Conservation (phyloP, 495 filamentous ascomycete species). For the Podospora pseudopauciseta region DNA sequence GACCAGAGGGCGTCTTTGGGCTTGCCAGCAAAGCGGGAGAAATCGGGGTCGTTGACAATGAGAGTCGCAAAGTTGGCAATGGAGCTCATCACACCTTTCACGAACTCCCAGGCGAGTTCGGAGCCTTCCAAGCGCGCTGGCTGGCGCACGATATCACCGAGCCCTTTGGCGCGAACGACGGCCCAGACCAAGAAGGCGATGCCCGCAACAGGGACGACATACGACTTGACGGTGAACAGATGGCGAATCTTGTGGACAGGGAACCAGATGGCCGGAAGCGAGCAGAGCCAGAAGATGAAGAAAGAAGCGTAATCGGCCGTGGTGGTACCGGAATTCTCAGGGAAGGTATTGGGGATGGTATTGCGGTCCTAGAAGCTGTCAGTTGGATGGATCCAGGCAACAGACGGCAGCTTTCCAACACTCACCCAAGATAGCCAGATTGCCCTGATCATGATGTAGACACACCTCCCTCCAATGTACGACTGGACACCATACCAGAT, state of each 20-base stretch:
- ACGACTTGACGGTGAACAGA: constrained; percentile 88
- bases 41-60: constrained; percentile 84
- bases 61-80: constrained; percentile 93
- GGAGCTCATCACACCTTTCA: constrained; percentile 80
- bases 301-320: constrained; percentile 76
- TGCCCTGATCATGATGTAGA: constrained; percentile 75
- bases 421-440: constrained; percentile 65
- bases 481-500: constrained; percentile 86
- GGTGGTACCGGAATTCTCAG: constrained; percentile 61
- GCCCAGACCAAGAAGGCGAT: constrained; percentile 91
- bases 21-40: constrained; percentile 77
- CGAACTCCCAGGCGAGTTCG: constrained; percentile 72
- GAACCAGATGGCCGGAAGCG: constrained; percentile 83
- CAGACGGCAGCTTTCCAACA: not conserved
- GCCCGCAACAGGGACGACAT: constrained; percentile 77
- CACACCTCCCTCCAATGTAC: constrained; percentile 80
- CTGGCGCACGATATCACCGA: constrained; percentile 82
- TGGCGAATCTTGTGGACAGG: constrained; percentile 74
- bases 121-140: constrained; percentile 60
- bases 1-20: constrained; percentile 85
- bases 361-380: constrained; percentile 37
- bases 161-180: constrained; percentile 74
- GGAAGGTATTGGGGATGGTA: constrained; percentile 64
- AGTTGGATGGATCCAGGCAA: constrained; percentile 15
- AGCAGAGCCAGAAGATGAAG: constrained; percentile 78